Evolutionary conservation across 2,329 filamentous ascomycete species (phyloP).

Genomic region (Xylariaceae sp.): DNA sequence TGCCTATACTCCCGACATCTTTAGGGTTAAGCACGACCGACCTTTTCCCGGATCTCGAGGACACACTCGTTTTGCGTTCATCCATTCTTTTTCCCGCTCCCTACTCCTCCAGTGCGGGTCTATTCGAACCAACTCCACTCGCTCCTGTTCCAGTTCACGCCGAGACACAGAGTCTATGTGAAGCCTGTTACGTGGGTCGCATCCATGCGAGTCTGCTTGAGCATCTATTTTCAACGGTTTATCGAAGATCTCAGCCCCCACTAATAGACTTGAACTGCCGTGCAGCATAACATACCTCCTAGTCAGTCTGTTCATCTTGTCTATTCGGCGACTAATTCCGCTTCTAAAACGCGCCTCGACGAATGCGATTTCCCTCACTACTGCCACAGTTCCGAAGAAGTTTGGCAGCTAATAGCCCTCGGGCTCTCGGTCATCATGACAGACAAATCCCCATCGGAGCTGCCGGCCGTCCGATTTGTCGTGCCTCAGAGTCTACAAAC

Average conservation of each 20-base stretch:
- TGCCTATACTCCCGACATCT: conserved; percentile 1
- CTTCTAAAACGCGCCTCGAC: neutral
- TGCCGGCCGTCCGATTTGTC: conserved; percentile 18
- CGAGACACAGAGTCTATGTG: neutral
- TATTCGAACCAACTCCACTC: neutral
- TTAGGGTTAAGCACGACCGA: neutral
- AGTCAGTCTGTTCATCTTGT: neutral
- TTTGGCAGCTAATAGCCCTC: neutral
- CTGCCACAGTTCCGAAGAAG: neutral
- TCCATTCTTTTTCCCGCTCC: neutral
- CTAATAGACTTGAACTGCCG: neutral
- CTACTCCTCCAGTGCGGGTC: neutral
- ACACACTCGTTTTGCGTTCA: neutral
- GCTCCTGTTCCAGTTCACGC: neutral
- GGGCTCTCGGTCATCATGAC: conserved; percentile 9
- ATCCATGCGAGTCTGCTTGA: neutral
- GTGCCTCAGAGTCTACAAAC: conserved; percentile 23
- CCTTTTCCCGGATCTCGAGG: neutral
- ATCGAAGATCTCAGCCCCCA: neutral
- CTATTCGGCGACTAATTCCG: neutral
- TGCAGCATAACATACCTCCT: neutral
- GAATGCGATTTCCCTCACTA: conserved; percentile 1
- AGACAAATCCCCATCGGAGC: neutral
- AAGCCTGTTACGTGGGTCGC: neutral
- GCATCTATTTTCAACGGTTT: neutral